Base-by-base conservation (phyloP, 2,329 filamentous ascomycete genomes). In the Fusarium longipes region DNA sequence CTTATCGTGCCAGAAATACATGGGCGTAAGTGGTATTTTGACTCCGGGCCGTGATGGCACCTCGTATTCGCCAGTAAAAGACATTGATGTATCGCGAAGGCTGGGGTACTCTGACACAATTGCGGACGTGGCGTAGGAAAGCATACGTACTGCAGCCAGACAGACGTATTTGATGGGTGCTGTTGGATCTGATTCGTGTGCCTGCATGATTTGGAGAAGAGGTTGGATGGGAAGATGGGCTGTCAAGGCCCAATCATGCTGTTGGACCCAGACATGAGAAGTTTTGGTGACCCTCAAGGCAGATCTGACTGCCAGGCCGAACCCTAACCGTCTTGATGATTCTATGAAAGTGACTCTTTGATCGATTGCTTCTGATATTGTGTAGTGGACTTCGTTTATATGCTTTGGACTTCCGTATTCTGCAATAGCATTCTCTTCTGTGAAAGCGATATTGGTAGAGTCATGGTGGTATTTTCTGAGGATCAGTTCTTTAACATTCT, bases 1-100 rank as follows among this genome's bases (percentile, higher is more conserved):
- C 66, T 87, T 87, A 61, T 87, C 85, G 55, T 87, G 84, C 85
- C 85, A 87, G 68, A 87, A 86, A 74, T 86, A 87, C 53, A 87
- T 77, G 0, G 85, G 85, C 1, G 85, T 87, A 38, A 87, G 71
- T 0, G 83, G 82, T 1, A 87, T 72, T 15, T 68, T 63, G 17
- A 47, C 22, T 8, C 57, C 47, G 3, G 64, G 47, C 3, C 52
- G 18, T 2, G 52, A 51, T 2, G 48, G 15, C 10, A 42, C n/a
- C 56, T 83, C 32, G n/a, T 65, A 86, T 17, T 79, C 75, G 1
- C 77, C 73, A 57, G 81, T 83, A 20, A 84, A 77, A 18, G 74
- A 68, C 0, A 74, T 59, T 0, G 84, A 85, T 32, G 84, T 64
- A 0, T 73, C 64, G 9, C 80, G 77, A 15, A 87, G 75, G 1